These are phyloP conservation scores for Globisporangium cystogenes DNA, from an alignment of 352 stramenopile genomes.

Conservation along the genomic window DNA sequence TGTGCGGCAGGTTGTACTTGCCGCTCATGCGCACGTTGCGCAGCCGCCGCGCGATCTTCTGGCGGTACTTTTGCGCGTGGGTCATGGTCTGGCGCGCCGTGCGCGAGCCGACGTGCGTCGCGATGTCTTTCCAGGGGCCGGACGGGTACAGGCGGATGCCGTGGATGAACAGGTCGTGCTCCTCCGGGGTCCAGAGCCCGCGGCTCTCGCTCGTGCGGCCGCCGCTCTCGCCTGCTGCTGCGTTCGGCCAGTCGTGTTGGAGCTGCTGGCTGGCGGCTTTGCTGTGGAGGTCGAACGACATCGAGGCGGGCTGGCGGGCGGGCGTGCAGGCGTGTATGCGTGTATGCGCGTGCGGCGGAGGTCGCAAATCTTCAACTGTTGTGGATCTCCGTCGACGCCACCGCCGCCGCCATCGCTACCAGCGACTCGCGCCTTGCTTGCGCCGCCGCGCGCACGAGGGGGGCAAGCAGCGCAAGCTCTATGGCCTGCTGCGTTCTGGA, in stretches of 20 bases:
- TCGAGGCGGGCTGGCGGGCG: neutral
- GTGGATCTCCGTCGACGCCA: too few species aligned
- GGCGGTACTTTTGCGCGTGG: slow-evolving; percentile 81
- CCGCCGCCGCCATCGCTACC: too few species aligned
- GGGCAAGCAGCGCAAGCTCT: neutral
- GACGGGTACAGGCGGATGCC: slow-evolving; percentile 76
- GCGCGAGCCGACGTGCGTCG: slow-evolving; percentile 56
- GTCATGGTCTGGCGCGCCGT: slow-evolving; percentile 78
- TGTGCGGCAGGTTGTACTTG: slow-evolving; percentile 61
- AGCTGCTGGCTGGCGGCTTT: slow-evolving; percentile 1
- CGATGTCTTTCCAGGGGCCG: slow-evolving; percentile 76
- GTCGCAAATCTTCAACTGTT: slow-evolving; percentile 57
- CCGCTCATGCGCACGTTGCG: slow-evolving; percentile 66
- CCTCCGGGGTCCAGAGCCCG: slow-evolving; percentile 67
- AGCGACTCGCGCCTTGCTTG: neutral
- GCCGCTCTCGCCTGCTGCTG: slow-evolving; percentile 13
- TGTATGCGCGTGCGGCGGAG: slow-evolving; percentile 3
- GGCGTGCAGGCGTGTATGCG: neutral
- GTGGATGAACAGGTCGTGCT: slow-evolving; percentile 69
- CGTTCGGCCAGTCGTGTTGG: slow-evolving; percentile 8
- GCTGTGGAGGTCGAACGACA: slow-evolving; percentile 15
- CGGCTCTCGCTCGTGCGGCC: slow-evolving; percentile 45
- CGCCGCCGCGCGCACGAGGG: slow-evolving; percentile 3
- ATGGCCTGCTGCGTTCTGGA: too few species aligned
- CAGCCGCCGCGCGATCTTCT: slow-evolving; percentile 73